Evolutionary conservation across 768 basidiomycete genomes (phyloP), one percentile per base, ranked within the genome.

Genomic region (Calocybe indica): DNA sequence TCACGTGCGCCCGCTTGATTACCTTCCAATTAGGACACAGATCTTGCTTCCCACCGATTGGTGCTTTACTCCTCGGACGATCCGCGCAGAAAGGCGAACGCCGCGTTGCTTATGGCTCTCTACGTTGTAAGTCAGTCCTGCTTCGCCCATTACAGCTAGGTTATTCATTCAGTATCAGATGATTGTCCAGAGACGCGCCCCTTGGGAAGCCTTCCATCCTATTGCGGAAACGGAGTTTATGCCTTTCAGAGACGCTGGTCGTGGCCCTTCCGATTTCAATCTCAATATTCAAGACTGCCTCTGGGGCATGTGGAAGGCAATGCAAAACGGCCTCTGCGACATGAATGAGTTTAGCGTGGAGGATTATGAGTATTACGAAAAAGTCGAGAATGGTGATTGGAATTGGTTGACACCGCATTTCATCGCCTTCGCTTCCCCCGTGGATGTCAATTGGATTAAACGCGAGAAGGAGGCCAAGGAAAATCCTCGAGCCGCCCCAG

Each of bases 381-480:
- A 93, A 66, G 92, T 94, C 37, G 91, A 92, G 66, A 92, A 92
- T 59, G 88, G 90, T 10, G 92, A 94, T 63, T 93, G 92, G 88
- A 95, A 95, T 59, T 94, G 90, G 90, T 76, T 92, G 66, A 91
- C 90, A 0, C 89, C 90, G 1, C 79, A 86, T 53, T 92, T 93
- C 59, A 87, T 97, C 56, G 92, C 94, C 8, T 95, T 97, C 57
- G 94, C 94, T 3, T 93, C 91, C 0, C 94, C 93, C 0, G 80
- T 90, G 52, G 91, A 95, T 60, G 71, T 80, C 0, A 71, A 72
- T 35, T 94, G 86, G 81, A 74, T 92, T 56, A 91, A 91, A 67
- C 75, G 69, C 40, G 77, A 85, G 65, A 85, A 80, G 62, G 85
- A 86, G 53, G 73, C 71, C 52, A 78, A 74, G 57, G 75, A 78